These are phyloP conservation scores for Helichrysum umbraculigerum DNA, from an alignment of 129 eudicot genomes.

Conservation along the genomic window DNA sequence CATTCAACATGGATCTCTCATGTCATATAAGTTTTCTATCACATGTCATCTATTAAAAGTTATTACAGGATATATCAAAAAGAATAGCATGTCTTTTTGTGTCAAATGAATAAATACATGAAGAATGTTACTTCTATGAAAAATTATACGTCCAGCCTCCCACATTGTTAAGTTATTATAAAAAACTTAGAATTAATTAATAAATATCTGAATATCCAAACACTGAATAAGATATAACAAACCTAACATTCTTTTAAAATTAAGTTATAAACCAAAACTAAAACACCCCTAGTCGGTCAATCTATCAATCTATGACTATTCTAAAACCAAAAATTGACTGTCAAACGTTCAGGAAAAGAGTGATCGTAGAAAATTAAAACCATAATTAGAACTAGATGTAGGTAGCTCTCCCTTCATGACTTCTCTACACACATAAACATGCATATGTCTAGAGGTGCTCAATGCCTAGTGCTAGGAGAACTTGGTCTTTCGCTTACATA, in stretches of 20 bases:
- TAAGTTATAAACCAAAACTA: not conserved
- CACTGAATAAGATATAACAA: too few species aligned
- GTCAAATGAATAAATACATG: not conserved
- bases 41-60: not conserved
- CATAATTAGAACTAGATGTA: not conserved
- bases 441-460: not conserved
- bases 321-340: conserved; percentile 2
- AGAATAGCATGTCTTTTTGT: not conserved
- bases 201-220: not conserved
- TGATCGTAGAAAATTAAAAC: not conserved
- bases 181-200: not conserved
- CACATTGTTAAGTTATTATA: not conserved
- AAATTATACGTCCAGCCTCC: not conserved
- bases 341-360: conserved; percentile 7
- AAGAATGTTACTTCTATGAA: not conserved
- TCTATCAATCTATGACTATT: not conserved
- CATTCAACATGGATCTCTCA: not conserved
- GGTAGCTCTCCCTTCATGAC: not conserved
- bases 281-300: conserved; percentile 4
- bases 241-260: too few species aligned
- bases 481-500: not conserved
- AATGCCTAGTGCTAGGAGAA: not conserved
- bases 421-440: not conserved
- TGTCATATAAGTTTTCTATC: not conserved
- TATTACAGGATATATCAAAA: not conserved